Conservation (phyloP, 2,329 filamentous ascomycete genomes). For the Ophiostoma quercus region DNA sequence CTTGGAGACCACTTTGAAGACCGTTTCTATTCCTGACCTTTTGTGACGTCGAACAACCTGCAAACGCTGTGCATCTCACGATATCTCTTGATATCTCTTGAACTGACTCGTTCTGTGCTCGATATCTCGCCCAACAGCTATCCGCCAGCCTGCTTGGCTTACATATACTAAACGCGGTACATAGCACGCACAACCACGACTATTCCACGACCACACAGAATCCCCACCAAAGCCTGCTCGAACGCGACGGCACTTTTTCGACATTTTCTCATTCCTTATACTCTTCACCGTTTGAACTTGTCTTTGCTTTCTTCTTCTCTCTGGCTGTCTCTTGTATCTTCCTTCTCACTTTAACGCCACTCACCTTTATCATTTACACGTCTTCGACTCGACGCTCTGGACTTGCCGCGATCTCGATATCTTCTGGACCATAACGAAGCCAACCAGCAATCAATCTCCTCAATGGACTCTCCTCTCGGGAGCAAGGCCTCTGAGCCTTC, state of each 20-base stretch:
- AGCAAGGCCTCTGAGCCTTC: constrained; percentile 35
- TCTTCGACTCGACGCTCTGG: neutral
- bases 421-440: neutral
- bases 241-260: constrained; percentile 20
- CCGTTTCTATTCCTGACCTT: constrained; percentile 17
- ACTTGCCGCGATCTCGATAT: neutral
- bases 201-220: constrained; percentile 22
- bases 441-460: neutral
- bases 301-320: neutral
- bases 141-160: constrained; percentile 1
- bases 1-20: constrained; percentile 19
- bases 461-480: constrained; percentile 42
- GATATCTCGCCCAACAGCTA: neutral
- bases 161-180: constrained; percentile 21
- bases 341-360: neutral
- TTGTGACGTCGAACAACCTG: constrained; percentile 14
- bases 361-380: neutral
- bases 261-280: constrained; percentile 5
- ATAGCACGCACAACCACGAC: constrained; percentile 20
- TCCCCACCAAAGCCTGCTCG: constrained; percentile 18
- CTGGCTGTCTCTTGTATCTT: neutral
- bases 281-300: constrained; percentile 11
- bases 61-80: constrained; percentile 4
- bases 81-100: neutral
- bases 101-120: neutral